These are phyloP conservation scores for Quercus bicolor DNA, from an alignment of 306 rosid genomes.

Conservation along the genomic window DNA sequence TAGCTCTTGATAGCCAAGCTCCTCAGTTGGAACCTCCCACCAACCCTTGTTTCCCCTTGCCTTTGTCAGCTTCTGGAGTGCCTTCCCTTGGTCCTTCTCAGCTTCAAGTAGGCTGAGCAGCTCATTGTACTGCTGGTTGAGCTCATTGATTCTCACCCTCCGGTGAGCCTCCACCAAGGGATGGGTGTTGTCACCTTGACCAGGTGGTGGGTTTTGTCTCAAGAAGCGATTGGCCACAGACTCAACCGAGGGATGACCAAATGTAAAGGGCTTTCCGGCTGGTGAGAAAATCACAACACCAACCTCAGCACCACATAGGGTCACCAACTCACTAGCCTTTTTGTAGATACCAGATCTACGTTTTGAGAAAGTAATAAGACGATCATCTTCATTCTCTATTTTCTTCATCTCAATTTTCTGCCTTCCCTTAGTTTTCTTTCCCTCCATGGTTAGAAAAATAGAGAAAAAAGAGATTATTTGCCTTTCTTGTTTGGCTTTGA, in stretches of 20 bases:
- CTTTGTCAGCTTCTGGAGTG: not conserved
- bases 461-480: not conserved
- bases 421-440: slow-evolving; percentile 34
- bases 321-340: slow-evolving; percentile 27
- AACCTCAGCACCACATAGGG: slow-evolving; percentile 36
- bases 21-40: slow-evolving; percentile 34
- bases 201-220: not conserved
- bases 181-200: not conserved
- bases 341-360: slow-evolving; percentile 32
- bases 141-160: slow-evolving; percentile 14
- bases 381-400: slow-evolving; percentile 33
- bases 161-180: slow-evolving; percentile 21
- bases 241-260: slow-evolving; percentile 28
- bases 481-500: not conserved
- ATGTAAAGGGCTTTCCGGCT: slow-evolving; percentile 34
- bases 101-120: slow-evolving; percentile 7
- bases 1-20: slow-evolving; percentile 12
- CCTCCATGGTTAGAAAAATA: not conserved
- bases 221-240: slow-evolving; percentile 2
- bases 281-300: slow-evolving; percentile 35
- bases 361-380: slow-evolving; percentile 32
- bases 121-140: slow-evolving; percentile 16
- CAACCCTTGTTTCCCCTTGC: slow-evolving; percentile 13
- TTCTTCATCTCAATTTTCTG: slow-evolving; percentile 40
- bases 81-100: slow-evolving; percentile 8